Percentiles rank a stretch among this genome's conserved stretches.
Evolutionary conservation across 352 stramenopile species (phyloP).

Genomic region (Pythium aquatile): DNA sequence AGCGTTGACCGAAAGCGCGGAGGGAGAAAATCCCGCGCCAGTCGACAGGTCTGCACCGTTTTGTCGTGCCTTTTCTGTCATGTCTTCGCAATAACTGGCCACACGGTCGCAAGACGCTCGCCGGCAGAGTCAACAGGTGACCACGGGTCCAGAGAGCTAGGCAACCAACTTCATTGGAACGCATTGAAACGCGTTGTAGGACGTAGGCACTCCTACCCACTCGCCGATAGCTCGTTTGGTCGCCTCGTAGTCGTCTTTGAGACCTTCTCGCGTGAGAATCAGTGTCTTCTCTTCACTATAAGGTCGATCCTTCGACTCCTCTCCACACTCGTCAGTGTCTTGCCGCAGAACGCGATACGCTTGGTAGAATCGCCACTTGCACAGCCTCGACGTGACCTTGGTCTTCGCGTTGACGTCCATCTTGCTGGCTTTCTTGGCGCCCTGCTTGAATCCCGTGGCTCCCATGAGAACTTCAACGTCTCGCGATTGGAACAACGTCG

Average conservation of each 20-base stretch:
- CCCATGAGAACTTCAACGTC: constrained; percentile 60
- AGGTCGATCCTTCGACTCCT: too few species aligned
- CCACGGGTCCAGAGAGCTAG: neutral
- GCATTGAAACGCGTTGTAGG: constrained; percentile 22
- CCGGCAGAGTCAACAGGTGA: neutral
- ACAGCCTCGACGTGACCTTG: constrained; percentile 56
- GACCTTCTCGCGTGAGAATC: neutral
- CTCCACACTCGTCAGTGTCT: neutral
- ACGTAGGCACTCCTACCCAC: constrained; percentile 36
- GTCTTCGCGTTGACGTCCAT: constrained; percentile 46
- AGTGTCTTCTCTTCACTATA: constrained; percentile 8
- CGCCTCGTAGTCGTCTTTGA: neutral
- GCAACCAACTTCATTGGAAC: neutral
- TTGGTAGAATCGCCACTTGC: constrained; percentile 57
- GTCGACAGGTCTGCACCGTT: too few species aligned
- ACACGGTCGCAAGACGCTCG: too few species aligned
- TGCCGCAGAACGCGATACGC: constrained; percentile 33
- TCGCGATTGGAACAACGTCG: constrained; percentile 37
- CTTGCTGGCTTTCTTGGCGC: constrained; percentile 61
- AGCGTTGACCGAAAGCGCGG: too few species aligned
- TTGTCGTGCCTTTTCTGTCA: too few species aligned
- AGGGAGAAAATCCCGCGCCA: too few species aligned
- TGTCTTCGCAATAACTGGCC: too few species aligned
- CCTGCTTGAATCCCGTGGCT: constrained; percentile 65
- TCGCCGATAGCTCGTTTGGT: constrained; percentile 22